Percentiles rank a stretch among this genome's conserved stretches.
Evolutionary conservation across 2,329 filamentous ascomycete species (phyloP).

Genomic region (Fusarium oxysporum): DNA sequence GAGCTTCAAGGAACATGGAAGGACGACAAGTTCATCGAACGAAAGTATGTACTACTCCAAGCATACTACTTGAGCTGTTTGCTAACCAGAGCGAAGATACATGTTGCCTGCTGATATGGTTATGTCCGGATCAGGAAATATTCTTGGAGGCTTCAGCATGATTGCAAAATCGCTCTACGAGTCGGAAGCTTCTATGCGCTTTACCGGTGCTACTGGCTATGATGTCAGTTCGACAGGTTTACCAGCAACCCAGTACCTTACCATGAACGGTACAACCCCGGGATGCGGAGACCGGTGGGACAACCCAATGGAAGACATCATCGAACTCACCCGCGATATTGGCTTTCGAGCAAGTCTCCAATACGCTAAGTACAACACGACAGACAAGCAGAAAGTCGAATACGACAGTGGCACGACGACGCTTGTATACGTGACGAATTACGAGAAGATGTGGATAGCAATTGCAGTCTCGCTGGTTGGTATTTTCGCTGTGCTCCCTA

Average conservation of each 20-base stretch:
- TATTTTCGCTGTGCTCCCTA: slow-evolving; percentile 28
- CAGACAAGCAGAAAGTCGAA: slow-evolving; percentile 29
- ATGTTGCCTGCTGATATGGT: slow-evolving; percentile 24
- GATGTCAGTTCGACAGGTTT: slow-evolving; percentile 12
- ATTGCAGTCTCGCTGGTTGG: slow-evolving; percentile 32
- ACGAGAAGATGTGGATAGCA: slow-evolving; percentile 36
- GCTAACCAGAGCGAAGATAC: slow-evolving; percentile 9
- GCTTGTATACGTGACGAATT: slow-evolving; percentile 37
- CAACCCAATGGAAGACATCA: slow-evolving; percentile 40
- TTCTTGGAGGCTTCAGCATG: slow-evolving; percentile 33
- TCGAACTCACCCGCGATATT: slow-evolving; percentile 37
- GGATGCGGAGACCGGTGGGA: slow-evolving; percentile 27
- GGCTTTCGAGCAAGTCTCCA: slow-evolving; percentile 39
- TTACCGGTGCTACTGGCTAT: slow-evolving; percentile 34
- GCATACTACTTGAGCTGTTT: accelerated
- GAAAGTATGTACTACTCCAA: slow-evolving; percentile 12
- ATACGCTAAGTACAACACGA: slow-evolving; percentile 33
- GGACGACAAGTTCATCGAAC: slow-evolving; percentile 33
- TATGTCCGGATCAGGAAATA: slow-evolving; percentile 14
- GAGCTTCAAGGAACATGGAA: slow-evolving; percentile 27
- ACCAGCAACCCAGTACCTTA: slow-evolving; percentile 35
- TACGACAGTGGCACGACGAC: slow-evolving; percentile 25
- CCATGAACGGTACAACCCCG: slow-evolving; percentile 14
- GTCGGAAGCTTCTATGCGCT: slow-evolving; percentile 21
- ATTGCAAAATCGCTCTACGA: slow-evolving; percentile 20